Evolutionary conservation across 2,329 filamentous ascomycete species (phyloP), one percentile per base, ranked within the genome.

Genomic region (Bipolaris victoriae): DNA sequence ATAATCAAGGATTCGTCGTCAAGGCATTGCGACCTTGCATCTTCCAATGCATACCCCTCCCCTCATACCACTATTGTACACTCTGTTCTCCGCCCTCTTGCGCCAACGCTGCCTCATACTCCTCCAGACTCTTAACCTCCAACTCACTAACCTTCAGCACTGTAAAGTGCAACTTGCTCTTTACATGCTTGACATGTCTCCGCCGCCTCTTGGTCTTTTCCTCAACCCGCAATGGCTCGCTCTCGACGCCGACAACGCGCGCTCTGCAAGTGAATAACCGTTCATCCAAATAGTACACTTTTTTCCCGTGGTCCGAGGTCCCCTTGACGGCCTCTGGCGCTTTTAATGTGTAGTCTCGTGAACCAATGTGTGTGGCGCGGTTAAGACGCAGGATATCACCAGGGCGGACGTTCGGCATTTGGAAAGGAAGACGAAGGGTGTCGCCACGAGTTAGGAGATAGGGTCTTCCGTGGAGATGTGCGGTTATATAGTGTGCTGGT

Each of bases 81-180:
- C 29, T 40, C 39, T 60, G 31, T 36, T 60, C 40, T 5, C 20
- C 26, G 2, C 35, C 56, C 29, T 56, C 40, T 24, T 52, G 41
- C 37, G 50, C 55, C 33, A 73, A 39, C 57, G 79, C 79, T 43
- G 63, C 61, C 70, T 81, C 70, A 70, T 86, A 75, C 73, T 85
- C 81, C 49, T 86, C 84, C 58, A 83, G 61, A 24, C 78, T 80
- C 76, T 82, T 85, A 5, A 96, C 83, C 73, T 85, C 88, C 62
- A 98, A 74, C 78, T 98, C 91, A 73, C 90, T 89, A 63, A 99
- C 90, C 72, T 88, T 84, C 77, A 99, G 73, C 20, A 97, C 86
- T 2, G 95, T 99, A 77, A 90, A 97, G 70, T 86, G 84, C 75
- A 96, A 91, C 84, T 99, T 97, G 82, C 92, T 97, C 80, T 84